A percentile compares a stretch with the other conserved stretches of the same genome.
These are phyloP conservation scores for Biscogniauxia sp. DNA, from an alignment of 2,329 filamentous ascomycete species.

Conservation along the genomic window DNA sequence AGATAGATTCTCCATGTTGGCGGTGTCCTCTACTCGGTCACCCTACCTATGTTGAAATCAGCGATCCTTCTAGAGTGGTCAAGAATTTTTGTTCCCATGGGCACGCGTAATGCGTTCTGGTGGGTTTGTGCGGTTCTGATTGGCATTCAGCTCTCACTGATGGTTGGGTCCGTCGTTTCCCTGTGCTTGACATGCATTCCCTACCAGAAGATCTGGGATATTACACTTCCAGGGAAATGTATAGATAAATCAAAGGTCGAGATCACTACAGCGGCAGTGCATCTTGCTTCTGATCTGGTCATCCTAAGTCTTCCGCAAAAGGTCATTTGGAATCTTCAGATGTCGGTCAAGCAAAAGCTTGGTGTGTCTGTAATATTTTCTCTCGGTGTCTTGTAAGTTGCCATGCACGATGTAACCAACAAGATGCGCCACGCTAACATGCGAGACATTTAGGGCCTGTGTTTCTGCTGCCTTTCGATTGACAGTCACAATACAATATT, in stretches of 20 bases:
- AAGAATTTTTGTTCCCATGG: slow-evolving; percentile 16
- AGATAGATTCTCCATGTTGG: slow-evolving; percentile 17
- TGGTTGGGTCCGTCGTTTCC: slow-evolving; percentile 13
- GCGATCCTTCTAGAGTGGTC: slow-evolving; percentile 20
- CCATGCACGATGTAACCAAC: neutral
- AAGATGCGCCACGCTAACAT: neutral
- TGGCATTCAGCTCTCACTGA: slow-evolving; percentile 11
- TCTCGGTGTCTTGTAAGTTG: slow-evolving; percentile 14
- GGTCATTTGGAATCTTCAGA: slow-evolving; percentile 12
- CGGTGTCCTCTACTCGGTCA: slow-evolving; percentile 12
- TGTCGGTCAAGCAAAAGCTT: slow-evolving; percentile 9
- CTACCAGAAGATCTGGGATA: slow-evolving; percentile 17
- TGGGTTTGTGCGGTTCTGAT: slow-evolving; percentile 13
- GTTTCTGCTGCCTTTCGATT: slow-evolving; percentile 40
- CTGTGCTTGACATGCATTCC: slow-evolving; percentile 16
- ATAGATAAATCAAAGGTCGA: slow-evolving; percentile 16
- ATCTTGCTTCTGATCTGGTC: slow-evolving; percentile 14
- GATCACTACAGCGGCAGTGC: slow-evolving; percentile 15
- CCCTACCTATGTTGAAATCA: slow-evolving; percentile 14
- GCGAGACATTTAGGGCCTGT: slow-evolving; percentile 35
- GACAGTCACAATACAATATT: slow-evolving; percentile 31
- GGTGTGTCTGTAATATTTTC: slow-evolving; percentile 12
- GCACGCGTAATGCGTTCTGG: slow-evolving; percentile 17
- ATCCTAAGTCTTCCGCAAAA: slow-evolving; percentile 13
- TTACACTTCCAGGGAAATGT: slow-evolving; percentile 15